Evolutionary conservation across 306 rosid species (phyloP).

Genomic region (Begonia loranthoides): DNA sequence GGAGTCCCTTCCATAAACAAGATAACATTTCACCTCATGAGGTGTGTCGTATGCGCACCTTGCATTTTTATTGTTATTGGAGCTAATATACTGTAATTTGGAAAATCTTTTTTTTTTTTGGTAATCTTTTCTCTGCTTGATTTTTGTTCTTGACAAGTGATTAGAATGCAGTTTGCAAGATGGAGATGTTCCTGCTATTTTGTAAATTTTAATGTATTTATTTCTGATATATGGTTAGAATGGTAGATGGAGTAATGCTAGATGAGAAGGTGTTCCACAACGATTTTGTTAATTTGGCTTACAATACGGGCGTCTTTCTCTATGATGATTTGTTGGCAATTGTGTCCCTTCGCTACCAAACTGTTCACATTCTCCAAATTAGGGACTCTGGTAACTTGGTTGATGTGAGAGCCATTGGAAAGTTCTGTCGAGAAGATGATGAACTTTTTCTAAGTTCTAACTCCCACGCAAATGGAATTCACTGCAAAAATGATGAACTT

Average conservation of each 20-base stretch:
- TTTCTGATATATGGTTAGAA: conserved; percentile 27
- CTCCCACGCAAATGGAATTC: conserved; percentile 21
- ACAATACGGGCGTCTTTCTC: conserved; percentile 88
- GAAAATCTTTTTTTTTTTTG: too few relatives aligned
- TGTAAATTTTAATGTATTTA: background rate
- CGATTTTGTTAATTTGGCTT: conserved; percentile 76
- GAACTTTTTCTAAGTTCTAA: conserved; percentile 79
- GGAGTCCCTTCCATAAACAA: conserved; percentile 83
- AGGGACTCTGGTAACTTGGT: conserved; percentile 85
- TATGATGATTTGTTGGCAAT: conserved; percentile 92
- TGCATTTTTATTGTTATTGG: conserved; percentile 6
- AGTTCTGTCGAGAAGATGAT: conserved; percentile 88
- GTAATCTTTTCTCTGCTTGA: background rate
- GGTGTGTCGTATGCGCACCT: conserved; percentile 25
- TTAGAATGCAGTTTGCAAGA: too few relatives aligned
- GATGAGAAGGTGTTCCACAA: conserved; percentile 70
- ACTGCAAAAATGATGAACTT: conserved; percentile 80
- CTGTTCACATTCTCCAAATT: conserved; percentile 76
- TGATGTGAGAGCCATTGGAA: conserved; percentile 69
- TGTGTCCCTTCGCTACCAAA: conserved; percentile 90
- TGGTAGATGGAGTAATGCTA: conserved; percentile 75
- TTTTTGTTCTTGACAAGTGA: too few relatives aligned
- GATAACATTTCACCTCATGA: conserved; percentile 80
- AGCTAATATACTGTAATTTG: too few relatives aligned
- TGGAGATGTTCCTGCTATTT: background rate